Evolutionary conservation across 208 protist species (phyloP).

Genomic region (Phytomonas serpens): DNA sequence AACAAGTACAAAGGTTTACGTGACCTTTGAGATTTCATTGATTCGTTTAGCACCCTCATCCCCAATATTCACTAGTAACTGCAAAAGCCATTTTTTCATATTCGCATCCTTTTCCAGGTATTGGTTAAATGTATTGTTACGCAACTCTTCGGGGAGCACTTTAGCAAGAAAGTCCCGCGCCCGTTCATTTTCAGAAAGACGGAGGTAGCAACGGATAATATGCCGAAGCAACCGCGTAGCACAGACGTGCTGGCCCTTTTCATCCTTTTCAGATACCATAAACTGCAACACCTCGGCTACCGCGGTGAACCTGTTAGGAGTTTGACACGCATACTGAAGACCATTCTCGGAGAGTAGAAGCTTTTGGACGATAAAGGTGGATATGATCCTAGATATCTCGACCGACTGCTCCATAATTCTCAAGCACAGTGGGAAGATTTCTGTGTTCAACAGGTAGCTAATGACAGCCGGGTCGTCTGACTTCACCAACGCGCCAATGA

Average conservation of each 20-base stretch:
- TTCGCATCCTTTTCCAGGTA: conserved; percentile 55
- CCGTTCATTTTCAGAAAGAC: conserved; percentile 94
- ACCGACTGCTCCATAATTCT: conserved; percentile 97
- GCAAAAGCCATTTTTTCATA: conserved; percentile 71
- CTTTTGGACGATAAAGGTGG: conserved; percentile 99
- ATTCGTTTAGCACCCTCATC: conserved; percentile 58
- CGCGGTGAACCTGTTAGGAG: conserved; percentile 93
- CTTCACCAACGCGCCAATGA: conserved; percentile 98
- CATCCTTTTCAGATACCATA: conserved; percentile 91
- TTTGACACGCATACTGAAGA: conserved; percentile 96
- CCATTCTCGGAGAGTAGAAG: conserved; percentile 97
- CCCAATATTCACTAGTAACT: conserved; percentile 80
- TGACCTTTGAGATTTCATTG: conserved; percentile 15
- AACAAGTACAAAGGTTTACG: not conserved
- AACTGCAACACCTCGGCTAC: conserved; percentile 92
- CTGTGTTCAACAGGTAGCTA: conserved; percentile 96
- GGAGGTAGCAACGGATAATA: conserved; percentile 98
- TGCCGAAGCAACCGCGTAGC: conserved; percentile 95
- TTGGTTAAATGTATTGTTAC: conserved; percentile 72
- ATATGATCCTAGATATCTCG: conserved; percentile 97
- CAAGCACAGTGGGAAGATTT: conserved; percentile 99
- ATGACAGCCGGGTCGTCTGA: conserved; percentile 88
- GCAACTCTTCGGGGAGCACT: conserved; percentile 78
- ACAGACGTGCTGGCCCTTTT: conserved; percentile 45
- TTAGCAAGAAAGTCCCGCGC: conserved; percentile 62